These are phyloP conservation scores for Erythrophleum ivorense DNA, from an alignment of 331 rosid genomes.

Conservation along the genomic window DNA sequence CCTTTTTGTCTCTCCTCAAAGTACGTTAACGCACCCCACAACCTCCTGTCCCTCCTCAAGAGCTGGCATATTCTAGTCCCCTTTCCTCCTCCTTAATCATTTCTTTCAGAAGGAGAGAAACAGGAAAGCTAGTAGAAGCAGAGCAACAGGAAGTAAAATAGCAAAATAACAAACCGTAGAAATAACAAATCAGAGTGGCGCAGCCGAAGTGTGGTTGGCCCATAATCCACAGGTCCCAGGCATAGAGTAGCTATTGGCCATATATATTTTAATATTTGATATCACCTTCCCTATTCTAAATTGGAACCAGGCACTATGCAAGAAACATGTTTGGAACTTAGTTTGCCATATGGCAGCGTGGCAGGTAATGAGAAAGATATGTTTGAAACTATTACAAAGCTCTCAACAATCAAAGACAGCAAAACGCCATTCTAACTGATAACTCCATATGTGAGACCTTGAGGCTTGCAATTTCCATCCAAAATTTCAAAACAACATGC, in stretches of 20 bases:
- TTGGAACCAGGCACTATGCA: too few relatives aligned
- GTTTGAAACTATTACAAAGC: not conserved
- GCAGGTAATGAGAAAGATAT: not conserved
- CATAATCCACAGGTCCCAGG: conserved; percentile 48
- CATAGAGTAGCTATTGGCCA: not conserved
- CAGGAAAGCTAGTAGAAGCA: not conserved
- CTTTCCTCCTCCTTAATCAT: not conserved
- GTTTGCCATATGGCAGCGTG: not conserved
- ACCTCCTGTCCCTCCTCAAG: not conserved
- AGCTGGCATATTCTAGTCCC: conserved; percentile 15
- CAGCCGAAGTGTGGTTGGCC: conserved; percentile 44
- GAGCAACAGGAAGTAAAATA: not conserved
- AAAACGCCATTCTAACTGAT: too few relatives aligned
- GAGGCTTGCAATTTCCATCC: too few relatives aligned
- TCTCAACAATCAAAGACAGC: not conserved
- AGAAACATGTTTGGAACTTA: not conserved
- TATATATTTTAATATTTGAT: too few relatives aligned
- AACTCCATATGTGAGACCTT: too few relatives aligned
- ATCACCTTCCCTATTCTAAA: too few relatives aligned
- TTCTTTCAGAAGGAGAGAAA: not conserved
- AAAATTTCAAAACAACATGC: too few relatives aligned
- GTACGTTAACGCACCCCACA: conserved; percentile 7
- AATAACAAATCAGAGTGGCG: conserved; percentile 31
- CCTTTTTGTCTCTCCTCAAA: not conserved
- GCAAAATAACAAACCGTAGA: not conserved